phyloP scores from a whole-genome alignment of 2,329 filamentous ascomycete genomes.

The Cordyceps tenuipes region DNA sequence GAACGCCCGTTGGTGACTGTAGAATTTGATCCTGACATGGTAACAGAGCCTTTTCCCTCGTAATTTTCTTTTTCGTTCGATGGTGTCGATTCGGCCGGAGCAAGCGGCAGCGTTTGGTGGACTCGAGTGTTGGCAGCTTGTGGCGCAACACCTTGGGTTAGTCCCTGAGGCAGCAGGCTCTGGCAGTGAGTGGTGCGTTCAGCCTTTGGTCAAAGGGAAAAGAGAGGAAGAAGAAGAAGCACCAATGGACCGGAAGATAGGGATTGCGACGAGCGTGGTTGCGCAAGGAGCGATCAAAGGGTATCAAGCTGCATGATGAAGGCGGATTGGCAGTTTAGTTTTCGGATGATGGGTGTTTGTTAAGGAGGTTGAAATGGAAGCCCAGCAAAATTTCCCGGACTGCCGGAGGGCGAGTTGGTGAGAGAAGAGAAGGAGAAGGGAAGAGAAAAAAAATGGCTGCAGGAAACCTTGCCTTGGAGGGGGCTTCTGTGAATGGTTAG shows the following conservation, averaged over 20 bases:
- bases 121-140: neutral
- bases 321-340: neutral
- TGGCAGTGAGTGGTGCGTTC: neutral
- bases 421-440: slow-evolving; percentile 1
- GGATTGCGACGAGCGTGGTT: slow-evolving; percentile 7
- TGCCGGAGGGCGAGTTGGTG: slow-evolving; percentile 12
- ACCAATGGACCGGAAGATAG: neutral
- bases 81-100: slow-evolving; percentile 10
- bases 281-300: slow-evolving; percentile 11
- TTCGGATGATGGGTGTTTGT: neutral
- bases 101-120: neutral
- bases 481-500: neutral
- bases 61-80: slow-evolving; percentile 9
- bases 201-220: neutral
- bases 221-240: slow-evolving; percentile 2
- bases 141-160: neutral
- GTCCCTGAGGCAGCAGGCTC: neutral
- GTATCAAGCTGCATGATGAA: slow-evolving; percentile 8
- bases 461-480: neutral
- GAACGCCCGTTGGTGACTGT: slow-evolving; percentile 37
- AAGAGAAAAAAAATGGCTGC: neutral
- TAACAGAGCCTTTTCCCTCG: slow-evolving; percentile 6
- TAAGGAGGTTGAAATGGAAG: neutral
- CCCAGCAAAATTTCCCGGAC: slow-evolving; percentile 7
- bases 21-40: slow-evolving; percentile 29